Percentiles rank a stretch among this genome's conserved stretches.
Evolutionary conservation across 2,329 filamentous ascomycete species (phyloP).

Genomic region (Calonectria montana): DNA sequence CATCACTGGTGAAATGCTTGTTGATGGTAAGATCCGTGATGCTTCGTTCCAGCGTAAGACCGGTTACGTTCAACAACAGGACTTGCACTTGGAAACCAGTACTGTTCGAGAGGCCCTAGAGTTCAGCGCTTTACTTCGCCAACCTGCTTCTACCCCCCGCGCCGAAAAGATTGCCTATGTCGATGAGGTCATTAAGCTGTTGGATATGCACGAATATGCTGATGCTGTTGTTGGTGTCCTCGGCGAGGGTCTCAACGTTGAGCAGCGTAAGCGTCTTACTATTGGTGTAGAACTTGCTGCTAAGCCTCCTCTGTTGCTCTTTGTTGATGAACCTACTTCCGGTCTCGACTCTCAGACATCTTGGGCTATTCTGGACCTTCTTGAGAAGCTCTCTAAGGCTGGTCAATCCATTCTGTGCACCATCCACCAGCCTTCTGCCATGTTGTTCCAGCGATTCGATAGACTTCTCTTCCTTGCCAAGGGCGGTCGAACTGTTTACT

Average conservation of each 20-base stretch:
- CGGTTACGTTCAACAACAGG: conserved; percentile 77
- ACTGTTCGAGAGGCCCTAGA: conserved; percentile 61
- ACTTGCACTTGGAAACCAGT: conserved; percentile 55
- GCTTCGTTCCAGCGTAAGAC: conserved; percentile 78
- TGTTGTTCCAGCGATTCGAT: conserved; percentile 60
- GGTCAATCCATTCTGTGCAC: conserved; percentile 64
- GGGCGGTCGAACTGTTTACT: conserved; percentile 41
- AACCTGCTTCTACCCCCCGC: conserved; percentile 55
- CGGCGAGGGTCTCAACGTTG: conserved; percentile 59
- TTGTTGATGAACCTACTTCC: conserved; percentile 65
- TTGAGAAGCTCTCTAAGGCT: conserved; percentile 70
- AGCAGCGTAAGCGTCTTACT: conserved; percentile 63
- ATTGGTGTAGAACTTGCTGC: conserved; percentile 61
- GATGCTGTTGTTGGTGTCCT: conserved; percentile 62
- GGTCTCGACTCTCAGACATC: conserved; percentile 71
- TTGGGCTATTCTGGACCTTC: conserved; percentile 78
- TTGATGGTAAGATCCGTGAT: conserved; percentile 75
- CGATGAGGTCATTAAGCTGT: conserved; percentile 64
- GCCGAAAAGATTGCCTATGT: conserved; percentile 64
- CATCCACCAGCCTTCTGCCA: conserved; percentile 61
- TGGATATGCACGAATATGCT: conserved; percentile 67
- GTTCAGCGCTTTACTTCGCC: conserved; percentile 57
- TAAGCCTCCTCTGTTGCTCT: conserved; percentile 60
- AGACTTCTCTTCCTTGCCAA: conserved; percentile 61
- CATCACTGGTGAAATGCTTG: conserved; percentile 76